Conservation (phyloP, 192 early-diverging fungal genomes). For the Paraglomus brasilianum region DNA sequence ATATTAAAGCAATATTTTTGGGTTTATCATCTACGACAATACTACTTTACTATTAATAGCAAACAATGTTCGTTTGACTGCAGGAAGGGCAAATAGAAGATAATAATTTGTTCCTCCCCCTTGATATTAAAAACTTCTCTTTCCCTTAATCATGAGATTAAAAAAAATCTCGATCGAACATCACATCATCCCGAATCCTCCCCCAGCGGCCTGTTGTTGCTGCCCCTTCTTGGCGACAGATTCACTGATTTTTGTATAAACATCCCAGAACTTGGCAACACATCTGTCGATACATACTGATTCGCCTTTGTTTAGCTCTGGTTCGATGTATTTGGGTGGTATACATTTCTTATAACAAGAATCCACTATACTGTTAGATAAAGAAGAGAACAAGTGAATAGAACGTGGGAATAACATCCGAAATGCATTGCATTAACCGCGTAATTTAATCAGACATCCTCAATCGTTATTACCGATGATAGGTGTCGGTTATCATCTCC, state of each 20-base stretch:
- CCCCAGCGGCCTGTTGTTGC: neutral
- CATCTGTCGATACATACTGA: conserved; percentile 89
- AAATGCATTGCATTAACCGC: neutral
- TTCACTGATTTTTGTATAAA: conserved; percentile 49
- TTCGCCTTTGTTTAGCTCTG: conserved; percentile 87
- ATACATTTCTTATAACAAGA: conserved; percentile 89
- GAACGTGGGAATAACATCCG: neutral
- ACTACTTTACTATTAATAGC: too few species aligned
- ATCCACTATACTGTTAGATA: conserved; percentile 57
- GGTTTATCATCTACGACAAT: too few species aligned
- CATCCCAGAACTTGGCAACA: conserved; percentile 82
- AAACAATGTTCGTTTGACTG: too few species aligned
- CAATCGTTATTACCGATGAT: conserved; percentile 55
- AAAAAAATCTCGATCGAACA: neutral
- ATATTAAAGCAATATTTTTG: too few species aligned
- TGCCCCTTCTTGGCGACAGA: conserved; percentile 20
- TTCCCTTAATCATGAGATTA: too few species aligned
- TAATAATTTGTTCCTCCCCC: too few species aligned
- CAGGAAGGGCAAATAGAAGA: too few species aligned
- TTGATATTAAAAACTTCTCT: too few species aligned
- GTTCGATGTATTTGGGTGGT: conserved; percentile 73
- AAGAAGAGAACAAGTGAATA: too few species aligned
- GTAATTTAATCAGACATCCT: neutral
- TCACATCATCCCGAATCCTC: neutral
- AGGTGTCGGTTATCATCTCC: conserved; percentile 80